Evolutionary conservation across 208 protist genomes (phyloP), one percentile per base, ranked within the genome.

Genomic region (Leishmania martiniquensis): DNA sequence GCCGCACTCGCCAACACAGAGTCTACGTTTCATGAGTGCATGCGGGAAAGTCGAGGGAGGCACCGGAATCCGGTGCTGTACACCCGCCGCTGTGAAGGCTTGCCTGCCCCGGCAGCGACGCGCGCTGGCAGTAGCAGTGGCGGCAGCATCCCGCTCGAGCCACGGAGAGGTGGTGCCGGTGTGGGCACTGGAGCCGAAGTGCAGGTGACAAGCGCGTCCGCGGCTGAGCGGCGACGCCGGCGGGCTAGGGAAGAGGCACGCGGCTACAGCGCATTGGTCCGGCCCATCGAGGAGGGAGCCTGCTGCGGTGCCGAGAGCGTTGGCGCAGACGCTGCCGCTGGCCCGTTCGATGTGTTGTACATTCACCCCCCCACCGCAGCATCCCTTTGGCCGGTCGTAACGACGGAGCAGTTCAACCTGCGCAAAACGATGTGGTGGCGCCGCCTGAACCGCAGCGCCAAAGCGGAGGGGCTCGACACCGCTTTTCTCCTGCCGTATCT

Each of bases 1-100:
- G 52, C 72, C 2, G 80, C 86, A 39, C 71, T 94, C 34, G 85
- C 82, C 67, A 94, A 81, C 77, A 87, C 89, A 7, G 89, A 96
- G 84, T 77, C 89, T 29, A 93, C 92, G 4, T 79, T 85, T 44
- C 85, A 87, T 32, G 90, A 96, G 39, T 89, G 92, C 52, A 22
- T 93, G 37, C 84, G 75, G 17, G 88, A 90, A 25, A 80, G 85
- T 5, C 84, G 87, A 67, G 49, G 74, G 5, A 65, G 71, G 45
- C 68, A 59, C 17, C 66, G 71, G 29, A 75, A 72, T 25, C 49
- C 72, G 22, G 60, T 71, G 22, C 42, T 84, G 52, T 67, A 76
- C 37, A 80, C 71, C 12, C 77, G 72, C 20, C 85, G 75, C 37
- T 81, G 77, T 52, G 78, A 79, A 47, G 63, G 66, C 3, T 49